Evolutionary conservation across 2,329 filamentous ascomycete genomes (phyloP), one percentile per base, ranked within the genome.

Genomic region (Fusarium scirpi): DNA sequence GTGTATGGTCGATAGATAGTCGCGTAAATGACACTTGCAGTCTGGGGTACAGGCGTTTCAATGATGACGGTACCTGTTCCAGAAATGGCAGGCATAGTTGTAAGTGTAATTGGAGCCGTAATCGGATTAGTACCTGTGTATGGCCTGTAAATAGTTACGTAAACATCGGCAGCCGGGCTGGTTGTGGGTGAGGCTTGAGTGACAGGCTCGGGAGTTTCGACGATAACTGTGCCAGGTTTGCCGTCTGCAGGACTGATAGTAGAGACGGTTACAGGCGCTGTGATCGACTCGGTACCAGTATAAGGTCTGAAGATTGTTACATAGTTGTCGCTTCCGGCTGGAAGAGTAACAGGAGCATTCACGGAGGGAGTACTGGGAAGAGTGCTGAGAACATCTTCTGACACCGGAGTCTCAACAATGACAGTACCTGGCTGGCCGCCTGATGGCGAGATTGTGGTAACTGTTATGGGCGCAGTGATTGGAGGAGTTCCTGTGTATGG

Each of bases 41-140:
- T 68, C 20, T 67, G 41, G 3, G 58, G 27, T 6, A 29, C 22
- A 3, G 40, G 32, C 3, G 67, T 71, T 47, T 70, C 67, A 11
- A 70, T 51, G 8, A 70, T 68, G 3, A 70, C 55, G 8, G 58
- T 70, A 11, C 67, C 67, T 7, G 66, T 66, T 65, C 63, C 63
- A 24, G 47, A 66, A 15, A 66, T 34, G 15, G 63, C 61, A 6
- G 54, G 24, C 22, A 67, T 64, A 4, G 59, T 65, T 8, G 58
- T 67, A 9, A 67, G 41, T 3, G 65, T 69, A 5, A 52, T 25
- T 9, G 65, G 65, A 6, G 49, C 49, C 8, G 64, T 60, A 12
- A 68, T 62, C 6, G 46, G 29, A 2, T 46, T 53, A 11, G 59
- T 32, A 2, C 65, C 65, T 15, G 58, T 52, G 25, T 68, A 69